Conservation (phyloP, 345 rosid genomes). For the Hypericum perforatum region DNA sequence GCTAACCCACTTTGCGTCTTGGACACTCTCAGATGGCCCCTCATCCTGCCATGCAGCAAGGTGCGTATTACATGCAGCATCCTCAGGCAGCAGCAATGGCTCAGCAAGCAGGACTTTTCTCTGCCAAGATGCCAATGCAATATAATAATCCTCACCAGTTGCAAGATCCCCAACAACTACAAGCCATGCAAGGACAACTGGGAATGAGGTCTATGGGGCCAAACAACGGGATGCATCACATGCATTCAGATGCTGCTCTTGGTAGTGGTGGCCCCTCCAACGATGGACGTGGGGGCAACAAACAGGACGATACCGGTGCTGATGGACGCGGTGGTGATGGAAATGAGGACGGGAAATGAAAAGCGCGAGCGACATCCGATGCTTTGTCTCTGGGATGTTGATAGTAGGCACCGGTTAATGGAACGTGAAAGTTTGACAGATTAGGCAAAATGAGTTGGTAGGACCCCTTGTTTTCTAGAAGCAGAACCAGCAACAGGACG, state of each 20-base stretch:
- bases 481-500: too few relatives aligned
- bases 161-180: conserved; percentile 62
- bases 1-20: conserved; percentile 7
- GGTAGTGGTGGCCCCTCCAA: conserved; percentile 34
- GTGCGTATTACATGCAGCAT: conserved; percentile 71
- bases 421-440: conserved; percentile 4
- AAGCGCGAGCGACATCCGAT: too few relatives aligned
- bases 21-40: conserved; percentile 50
- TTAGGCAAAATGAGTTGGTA: conserved; percentile 13
- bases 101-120: conserved; percentile 43
- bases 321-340: conserved; percentile 32
- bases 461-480: conserved; percentile 1
- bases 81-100: conserved; percentile 48
- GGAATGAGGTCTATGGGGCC: conserved; percentile 56
- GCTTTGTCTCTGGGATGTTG: conserved; percentile 3
- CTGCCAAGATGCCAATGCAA: conserved; percentile 52
- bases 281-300: conserved; percentile 45
- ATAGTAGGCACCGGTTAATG: conserved; percentile 14
- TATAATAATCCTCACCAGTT: conserved; percentile 57
- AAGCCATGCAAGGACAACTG: conserved; percentile 65
- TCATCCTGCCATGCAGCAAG: conserved; percentile 60
- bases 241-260: conserved; percentile 39
- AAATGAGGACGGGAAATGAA: conserved; percentile 17
- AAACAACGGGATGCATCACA: conserved; percentile 51
- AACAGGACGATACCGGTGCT: conserved; percentile 43